A percentile compares a stretch with the other conserved stretches of the same genome.
Evolutionary conservation across 768 basidiomycete genomes (phyloP).

Genomic region (Hypsizygus marmoreus): DNA sequence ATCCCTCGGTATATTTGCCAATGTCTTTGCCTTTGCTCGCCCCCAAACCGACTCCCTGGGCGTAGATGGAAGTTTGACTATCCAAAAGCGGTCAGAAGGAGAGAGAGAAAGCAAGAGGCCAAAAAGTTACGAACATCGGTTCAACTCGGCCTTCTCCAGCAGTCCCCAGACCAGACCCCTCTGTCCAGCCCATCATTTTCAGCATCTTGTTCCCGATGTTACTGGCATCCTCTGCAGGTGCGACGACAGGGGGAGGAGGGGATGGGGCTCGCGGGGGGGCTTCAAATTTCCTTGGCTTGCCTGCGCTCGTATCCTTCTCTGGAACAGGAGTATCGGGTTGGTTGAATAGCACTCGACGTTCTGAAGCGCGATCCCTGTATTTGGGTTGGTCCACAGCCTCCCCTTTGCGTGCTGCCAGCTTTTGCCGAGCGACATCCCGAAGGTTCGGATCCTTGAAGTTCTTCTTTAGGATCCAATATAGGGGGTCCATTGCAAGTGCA

Average conservation of each 20-base stretch:
- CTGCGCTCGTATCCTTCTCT: constrained; percentile 38
- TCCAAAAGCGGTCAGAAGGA: constrained; percentile 1
- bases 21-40: constrained; percentile 88
- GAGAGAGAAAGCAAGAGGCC: constrained; percentile 2
- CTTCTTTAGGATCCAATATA: constrained; percentile 56
- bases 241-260: constrained; percentile 62
- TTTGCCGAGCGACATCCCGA: constrained; percentile 74
- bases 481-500: constrained; percentile 6
- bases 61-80: constrained; percentile 84
- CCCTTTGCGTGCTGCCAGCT: constrained; percentile 50
- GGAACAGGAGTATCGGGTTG: constrained; percentile 85
- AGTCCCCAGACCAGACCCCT: constrained; percentile 84
- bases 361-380: constrained; percentile 94
- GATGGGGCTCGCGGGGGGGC: constrained; percentile 67
- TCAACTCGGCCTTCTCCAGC: constrained; percentile 84
- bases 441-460: constrained; percentile 77
- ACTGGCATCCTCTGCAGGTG: constrained; percentile 76
- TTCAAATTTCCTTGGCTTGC: constrained; percentile 45
- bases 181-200: constrained; percentile 98
- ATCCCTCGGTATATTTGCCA: constrained; percentile 68
- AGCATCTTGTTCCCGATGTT: constrained; percentile 93
- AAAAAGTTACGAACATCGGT: constrained; percentile 63
- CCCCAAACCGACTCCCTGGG: constrained; percentile 87
- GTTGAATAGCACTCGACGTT: constrained; percentile 87
- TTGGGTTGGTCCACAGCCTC: constrained; percentile 59